phyloP scores from a whole-genome alignment of 768 basidiomycete genomes.

The Fomitopsis pulvina region DNA sequence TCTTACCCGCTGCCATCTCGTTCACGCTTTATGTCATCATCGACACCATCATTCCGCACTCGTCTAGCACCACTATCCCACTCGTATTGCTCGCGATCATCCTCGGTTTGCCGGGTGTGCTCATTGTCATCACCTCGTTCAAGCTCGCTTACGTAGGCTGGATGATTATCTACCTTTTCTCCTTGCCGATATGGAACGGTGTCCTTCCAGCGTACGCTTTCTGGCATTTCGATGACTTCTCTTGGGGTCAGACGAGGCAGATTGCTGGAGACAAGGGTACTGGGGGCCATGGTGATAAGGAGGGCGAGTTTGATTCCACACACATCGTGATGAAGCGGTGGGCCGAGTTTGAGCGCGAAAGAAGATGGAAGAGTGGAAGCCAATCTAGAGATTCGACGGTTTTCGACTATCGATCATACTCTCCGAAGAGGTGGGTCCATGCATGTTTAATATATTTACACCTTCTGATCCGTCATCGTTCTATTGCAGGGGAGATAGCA shows the following conservation, averaged over 20 bases:
- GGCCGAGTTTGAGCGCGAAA: slow-evolving; percentile 96
- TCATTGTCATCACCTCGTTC: slow-evolving; percentile 94
- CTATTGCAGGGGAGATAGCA: slow-evolving; percentile 24
- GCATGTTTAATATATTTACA: slow-evolving; percentile 1
- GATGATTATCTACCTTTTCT: slow-evolving; percentile 93
- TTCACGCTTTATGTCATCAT: slow-evolving; percentile 96
- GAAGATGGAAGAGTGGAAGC: slow-evolving; percentile 86
- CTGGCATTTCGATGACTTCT: slow-evolving; percentile 99
- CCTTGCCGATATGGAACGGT: slow-evolving; percentile 96
- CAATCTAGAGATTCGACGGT: slow-evolving; percentile 76
- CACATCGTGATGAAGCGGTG: slow-evolving; percentile 99
- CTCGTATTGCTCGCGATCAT: slow-evolving; percentile 91
- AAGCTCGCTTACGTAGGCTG: slow-evolving; percentile 94
- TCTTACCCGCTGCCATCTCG: slow-evolving; percentile 93
- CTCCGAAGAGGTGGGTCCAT: slow-evolving; percentile 53
- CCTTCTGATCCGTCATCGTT: slow-evolving; percentile 4
- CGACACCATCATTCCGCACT: slow-evolving; percentile 76
- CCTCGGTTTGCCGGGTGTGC: slow-evolving; percentile 89
- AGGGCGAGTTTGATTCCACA: slow-evolving; percentile 93
- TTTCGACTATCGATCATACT: slow-evolving; percentile 42
- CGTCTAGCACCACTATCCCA: slow-evolving; percentile 76
- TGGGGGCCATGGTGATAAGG: slow-evolving; percentile 79
- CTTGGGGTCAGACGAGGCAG: slow-evolving; percentile 90
- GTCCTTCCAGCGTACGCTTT: slow-evolving; percentile 93
- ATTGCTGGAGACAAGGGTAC: slow-evolving; percentile 64